phyloP scores from a whole-genome alignment of 192 early-diverging fungal genomes.

The Powellomyces hirtus region DNA sequence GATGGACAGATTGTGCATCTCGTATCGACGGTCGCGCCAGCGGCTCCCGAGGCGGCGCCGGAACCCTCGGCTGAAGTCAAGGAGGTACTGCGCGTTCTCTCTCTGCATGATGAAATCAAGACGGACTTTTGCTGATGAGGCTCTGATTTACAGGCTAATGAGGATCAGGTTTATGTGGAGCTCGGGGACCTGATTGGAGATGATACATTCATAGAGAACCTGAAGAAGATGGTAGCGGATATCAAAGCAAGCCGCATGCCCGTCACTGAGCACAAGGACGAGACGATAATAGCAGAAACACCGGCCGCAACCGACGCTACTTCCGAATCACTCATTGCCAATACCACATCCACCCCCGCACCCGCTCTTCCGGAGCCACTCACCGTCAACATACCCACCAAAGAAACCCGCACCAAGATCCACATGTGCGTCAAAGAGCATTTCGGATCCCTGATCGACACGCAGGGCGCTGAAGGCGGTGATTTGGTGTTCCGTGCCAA shows the following conservation, averaged over 20 bases:
- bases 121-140: not conserved
- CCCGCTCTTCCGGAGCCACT: not conserved
- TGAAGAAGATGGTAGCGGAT: conserved; percentile 11
- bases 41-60: not conserved
- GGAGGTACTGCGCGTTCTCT: too few relatives aligned
- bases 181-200: conserved; percentile 7
- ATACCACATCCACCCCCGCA: not conserved
- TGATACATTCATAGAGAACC: conserved; percentile 15
- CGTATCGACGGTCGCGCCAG: conserved; percentile 24
- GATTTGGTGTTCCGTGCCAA: not conserved
- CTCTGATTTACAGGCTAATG: not conserved
- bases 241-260: conserved; percentile 14
- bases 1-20: conserved; percentile 71
- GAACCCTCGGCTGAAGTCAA: not conserved
- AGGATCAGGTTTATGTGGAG: not conserved
- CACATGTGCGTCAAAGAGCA: conserved; percentile 53
- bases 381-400: conserved; percentile 28
- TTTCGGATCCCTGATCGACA: conserved; percentile 49
- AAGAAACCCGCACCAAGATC: conserved; percentile 50
- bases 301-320: conserved; percentile 26
- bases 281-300: conserved; percentile 28
- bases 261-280: conserved; percentile 5
- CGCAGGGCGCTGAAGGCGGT: conserved; percentile 42
- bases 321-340: not conserved
- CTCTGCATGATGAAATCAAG: too few relatives aligned